phyloP scores from a whole-genome alignment of 83 land plant genomes.

The Picea engelmannii region DNA sequence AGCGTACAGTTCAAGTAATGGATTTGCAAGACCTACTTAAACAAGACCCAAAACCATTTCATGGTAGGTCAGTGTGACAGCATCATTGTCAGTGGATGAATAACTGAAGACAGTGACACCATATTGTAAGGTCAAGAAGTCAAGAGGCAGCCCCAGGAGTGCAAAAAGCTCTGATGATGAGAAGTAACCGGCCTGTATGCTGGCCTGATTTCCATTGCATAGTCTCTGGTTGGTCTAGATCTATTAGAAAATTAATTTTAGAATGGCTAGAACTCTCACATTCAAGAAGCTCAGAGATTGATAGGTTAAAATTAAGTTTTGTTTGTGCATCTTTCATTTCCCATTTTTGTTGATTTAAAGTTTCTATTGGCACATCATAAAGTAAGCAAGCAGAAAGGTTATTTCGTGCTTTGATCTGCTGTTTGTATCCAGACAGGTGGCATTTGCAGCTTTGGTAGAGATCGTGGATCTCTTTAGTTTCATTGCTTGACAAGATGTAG shows the following conservation, averaged over 20 bases:
- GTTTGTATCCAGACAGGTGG: not conserved
- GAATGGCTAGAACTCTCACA: not conserved
- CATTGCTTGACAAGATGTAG: not conserved
- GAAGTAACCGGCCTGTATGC: not conserved
- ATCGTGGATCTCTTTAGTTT: not conserved
- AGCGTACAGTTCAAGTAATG: conserved; percentile 42
- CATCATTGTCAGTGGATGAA: not conserved
- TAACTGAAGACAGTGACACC: conserved; percentile 25
- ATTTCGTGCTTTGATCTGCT: conserved; percentile 8
- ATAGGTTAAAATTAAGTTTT: not conserved
- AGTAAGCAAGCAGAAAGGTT: not conserved
- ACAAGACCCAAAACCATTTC: conserved; percentile 30
- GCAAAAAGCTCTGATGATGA: not conserved
- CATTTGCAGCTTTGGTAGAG: not conserved
- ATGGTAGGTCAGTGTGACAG: conserved; percentile 26
- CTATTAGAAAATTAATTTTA: not conserved
- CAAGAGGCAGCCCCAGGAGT: not conserved
- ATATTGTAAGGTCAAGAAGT: not conserved
- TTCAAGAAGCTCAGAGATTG: not conserved
- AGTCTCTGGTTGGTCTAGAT: not conserved
- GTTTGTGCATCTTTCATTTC: not conserved
- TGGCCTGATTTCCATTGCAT: no score
- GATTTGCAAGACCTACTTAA: conserved; percentile 48
- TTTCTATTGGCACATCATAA: not conserved
- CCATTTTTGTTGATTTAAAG: not conserved